phyloP scores from a whole-genome alignment of 116 monocot genomes.

The Posidonia oceanica region DNA sequence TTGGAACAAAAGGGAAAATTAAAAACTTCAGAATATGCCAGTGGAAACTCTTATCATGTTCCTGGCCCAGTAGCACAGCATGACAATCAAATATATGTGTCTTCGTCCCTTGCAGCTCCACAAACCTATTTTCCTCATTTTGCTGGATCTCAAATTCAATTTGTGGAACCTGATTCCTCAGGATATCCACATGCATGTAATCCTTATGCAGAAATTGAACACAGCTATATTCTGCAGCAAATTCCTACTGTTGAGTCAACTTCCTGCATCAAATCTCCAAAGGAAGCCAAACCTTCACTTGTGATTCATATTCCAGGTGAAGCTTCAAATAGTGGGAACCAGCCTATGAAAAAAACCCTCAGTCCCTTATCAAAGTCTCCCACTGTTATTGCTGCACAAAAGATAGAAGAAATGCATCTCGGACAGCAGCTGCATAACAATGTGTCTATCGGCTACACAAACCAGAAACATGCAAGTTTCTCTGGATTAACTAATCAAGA shows the following conservation, averaged over 20 bases:
- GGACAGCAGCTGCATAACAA: slow-evolving; percentile 6
- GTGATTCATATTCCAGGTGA: slow-evolving; percentile 7
- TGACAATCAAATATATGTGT: background rate
- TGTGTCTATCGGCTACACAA: slow-evolving; percentile 5
- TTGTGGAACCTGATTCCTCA: slow-evolving; percentile 8
- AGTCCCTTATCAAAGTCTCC: slow-evolving; percentile 3
- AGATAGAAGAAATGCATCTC: slow-evolving; percentile 7
- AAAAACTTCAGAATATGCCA: background rate
- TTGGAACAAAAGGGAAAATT: background rate
- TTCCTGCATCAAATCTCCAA: slow-evolving; percentile 7
- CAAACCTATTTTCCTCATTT: background rate
- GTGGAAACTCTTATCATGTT: background rate
- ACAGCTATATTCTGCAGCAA: slow-evolving; percentile 11
- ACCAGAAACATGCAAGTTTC: background rate
- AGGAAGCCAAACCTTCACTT: slow-evolving; percentile 12
- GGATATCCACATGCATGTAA: slow-evolving; percentile 10
- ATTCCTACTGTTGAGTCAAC: slow-evolving; percentile 12
- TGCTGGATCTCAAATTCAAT: slow-evolving; percentile 1
- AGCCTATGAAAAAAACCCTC: slow-evolving; percentile 4
- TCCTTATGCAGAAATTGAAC: slow-evolving; percentile 10
- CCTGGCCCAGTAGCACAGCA: too few relatives aligned
- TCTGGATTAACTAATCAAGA: background rate
- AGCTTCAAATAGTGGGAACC: slow-evolving; percentile 2
- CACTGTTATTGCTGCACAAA: background rate
- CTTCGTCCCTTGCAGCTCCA: background rate